Percentiles rank a stretch among this genome's conserved stretches.
phyloP scores from a whole-genome alignment of 176 grass and related monocot genomes.

The Oryza glumipatula region DNA sequence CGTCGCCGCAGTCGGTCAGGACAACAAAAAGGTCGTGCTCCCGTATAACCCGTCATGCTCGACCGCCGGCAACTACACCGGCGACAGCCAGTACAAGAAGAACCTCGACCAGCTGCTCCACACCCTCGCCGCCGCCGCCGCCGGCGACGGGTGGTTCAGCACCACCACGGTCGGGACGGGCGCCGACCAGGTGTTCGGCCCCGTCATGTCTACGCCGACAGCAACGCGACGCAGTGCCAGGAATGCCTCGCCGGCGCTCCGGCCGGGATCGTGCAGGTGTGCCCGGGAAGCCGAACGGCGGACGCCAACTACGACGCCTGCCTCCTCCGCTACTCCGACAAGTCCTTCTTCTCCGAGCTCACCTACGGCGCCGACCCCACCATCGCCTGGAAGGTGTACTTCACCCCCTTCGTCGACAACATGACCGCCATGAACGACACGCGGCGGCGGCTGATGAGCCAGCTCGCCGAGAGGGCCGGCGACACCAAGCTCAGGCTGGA shows the following conservation, averaged over 20 bases:
- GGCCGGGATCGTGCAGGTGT: neutral
- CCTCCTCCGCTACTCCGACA: slow-evolving; percentile 52
- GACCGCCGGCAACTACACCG: slow-evolving; percentile 20
- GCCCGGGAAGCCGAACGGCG: slow-evolving; percentile 9
- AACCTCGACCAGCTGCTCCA: slow-evolving; percentile 34
- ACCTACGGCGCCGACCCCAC: neutral
- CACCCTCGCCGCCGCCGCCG: neutral
- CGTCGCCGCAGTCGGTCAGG: neutral
- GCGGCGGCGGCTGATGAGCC: neutral
- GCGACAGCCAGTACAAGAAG: slow-evolving; percentile 35
- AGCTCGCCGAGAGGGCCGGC: neutral
- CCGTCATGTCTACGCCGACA: slow-evolving; percentile 42
- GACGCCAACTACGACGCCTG: slow-evolving; percentile 25
- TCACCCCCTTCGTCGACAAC: neutral
- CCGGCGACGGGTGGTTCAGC: slow-evolving; percentile 30
- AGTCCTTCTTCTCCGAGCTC: neutral
- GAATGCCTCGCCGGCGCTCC: neutral
- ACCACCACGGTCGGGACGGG: neutral
- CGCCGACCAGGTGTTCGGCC: slow-evolving; percentile 2
- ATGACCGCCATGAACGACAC: neutral
- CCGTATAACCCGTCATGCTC: slow-evolving; percentile 16
- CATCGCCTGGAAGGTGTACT: neutral
- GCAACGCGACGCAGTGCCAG: neutral
- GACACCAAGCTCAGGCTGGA: neutral
- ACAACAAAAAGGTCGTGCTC: too few relatives aligned